Evolutionary conservation across 257 asterid species (phyloP).

Genomic region (Solanum okadae): DNA sequence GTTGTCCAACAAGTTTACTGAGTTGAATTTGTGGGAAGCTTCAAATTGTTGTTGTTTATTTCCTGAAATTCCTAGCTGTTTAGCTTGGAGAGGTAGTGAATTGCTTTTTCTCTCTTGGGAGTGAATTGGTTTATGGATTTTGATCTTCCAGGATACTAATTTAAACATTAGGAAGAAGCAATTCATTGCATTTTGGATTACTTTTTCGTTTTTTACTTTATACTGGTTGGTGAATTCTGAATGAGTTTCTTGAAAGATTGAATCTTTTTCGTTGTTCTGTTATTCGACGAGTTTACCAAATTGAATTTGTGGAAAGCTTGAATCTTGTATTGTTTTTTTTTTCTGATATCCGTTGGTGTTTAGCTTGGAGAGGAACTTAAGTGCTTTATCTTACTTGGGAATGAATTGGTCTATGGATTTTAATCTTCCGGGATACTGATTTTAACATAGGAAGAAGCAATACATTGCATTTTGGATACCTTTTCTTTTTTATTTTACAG

Average conservation of each 20-base stretch:
- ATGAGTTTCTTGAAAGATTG: neutral
- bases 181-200: neutral
- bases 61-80: neutral
- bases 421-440: neutral
- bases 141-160: neutral
- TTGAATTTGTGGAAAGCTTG: neutral
- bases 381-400: neutral
- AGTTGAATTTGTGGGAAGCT: neutral
- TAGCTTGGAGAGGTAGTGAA: neutral
- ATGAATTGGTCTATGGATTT: neutral
- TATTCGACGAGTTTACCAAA: neutral
- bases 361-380: neutral
- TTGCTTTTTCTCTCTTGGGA: neutral
- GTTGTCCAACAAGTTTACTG: neutral
- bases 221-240: neutral
- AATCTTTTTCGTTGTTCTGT: neutral
- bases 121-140: neutral
- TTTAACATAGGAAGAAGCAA: neutral
- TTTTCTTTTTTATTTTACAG: neutral
- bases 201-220: neutral
- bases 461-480: neutral
- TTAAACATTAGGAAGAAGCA: neutral
- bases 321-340: neutral
- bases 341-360: neutral
- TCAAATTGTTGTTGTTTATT: neutral